Base-by-base conservation (phyloP, 2,329 filamentous ascomycete species). In the Fusarium sp. region DNA sequence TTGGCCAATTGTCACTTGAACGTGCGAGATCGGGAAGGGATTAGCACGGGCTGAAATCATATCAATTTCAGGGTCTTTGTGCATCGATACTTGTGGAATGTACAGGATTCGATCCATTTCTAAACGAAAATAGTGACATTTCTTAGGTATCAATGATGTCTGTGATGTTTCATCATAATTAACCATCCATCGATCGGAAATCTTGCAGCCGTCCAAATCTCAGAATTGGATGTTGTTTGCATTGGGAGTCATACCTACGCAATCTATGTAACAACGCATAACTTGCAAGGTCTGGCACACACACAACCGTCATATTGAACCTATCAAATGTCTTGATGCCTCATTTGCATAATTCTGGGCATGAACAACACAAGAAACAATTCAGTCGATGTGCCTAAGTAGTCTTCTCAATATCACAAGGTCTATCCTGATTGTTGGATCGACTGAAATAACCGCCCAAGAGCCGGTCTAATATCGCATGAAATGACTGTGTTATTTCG, bases 21-120 rank as follows among this genome's bases (percentile, higher is more conserved):
- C 18, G 32, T 34, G 30, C 44, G 47, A 46, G 48, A 72, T 74
- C 71, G 67, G 71, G 57, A 71, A 71, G 69, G 58, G 69, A 72
- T 72, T 65, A 49, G 61, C 66, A 32, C 57, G 20, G 37, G 22
- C 25, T 52, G 49, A 44, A 57, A 58, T 30, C 30, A 59, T 69
- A 59, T 67, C 25, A 30, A 57, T 53, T 65, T 63, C 69, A 70
- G 69, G 69, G 69, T 71, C 69, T 49, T 41, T 27, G 34, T 24
- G 44, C 24, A 6, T 10, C 9, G 49, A 53, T 53, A 48, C 47
- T 34, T 37, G 25, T 64, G 61, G 65, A 71, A 71, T 66, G 65
- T 55, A 48, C 61, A 70, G 57, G 69, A 72, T 70, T 53, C 25
- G 49, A 40, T 66, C 46, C 41, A 45, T 52, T 11, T n/a, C 22